A percentile compares a stretch with the other conserved stretches of the same genome.
These are phyloP conservation scores for Apiospora sp. DNA, from an alignment of 2,329 filamentous ascomycete species.

Conservation along the genomic window DNA sequence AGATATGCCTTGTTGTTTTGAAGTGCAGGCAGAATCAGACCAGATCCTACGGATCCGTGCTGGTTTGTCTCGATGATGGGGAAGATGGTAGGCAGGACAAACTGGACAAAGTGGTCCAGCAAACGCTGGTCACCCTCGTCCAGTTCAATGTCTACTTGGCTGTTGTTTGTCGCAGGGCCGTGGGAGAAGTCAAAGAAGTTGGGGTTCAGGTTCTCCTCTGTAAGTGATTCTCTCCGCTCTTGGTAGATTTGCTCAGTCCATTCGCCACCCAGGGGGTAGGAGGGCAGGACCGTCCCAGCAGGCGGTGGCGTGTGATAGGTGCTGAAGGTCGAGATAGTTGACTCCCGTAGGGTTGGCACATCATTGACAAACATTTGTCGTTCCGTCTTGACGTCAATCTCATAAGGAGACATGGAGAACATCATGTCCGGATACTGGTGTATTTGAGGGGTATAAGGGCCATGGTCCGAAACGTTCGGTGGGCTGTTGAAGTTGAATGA, in stretches of 20 bases:
- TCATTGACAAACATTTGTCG: conserved; percentile 93
- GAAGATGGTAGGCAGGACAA: conserved; percentile 88
- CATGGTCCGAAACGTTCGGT: conserved; percentile 61
- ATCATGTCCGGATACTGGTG: conserved; percentile 65
- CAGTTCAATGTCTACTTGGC: conserved; percentile 79
- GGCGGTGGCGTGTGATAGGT: conserved; percentile 85
- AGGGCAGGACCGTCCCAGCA: conserved; percentile 70
- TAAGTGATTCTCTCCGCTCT: conserved; percentile 72
- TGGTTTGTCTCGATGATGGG: conserved; percentile 92
- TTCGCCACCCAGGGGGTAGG: conserved; percentile 69
- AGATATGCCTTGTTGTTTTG: conserved; percentile 93
- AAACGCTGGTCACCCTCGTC: conserved; percentile 88
- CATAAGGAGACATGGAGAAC: conserved; percentile 76
- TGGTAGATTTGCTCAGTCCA: conserved; percentile 76
- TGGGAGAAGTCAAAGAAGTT: conserved; percentile 87
- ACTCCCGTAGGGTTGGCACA: conserved; percentile 83
- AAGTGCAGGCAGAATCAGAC: conserved; percentile 86
- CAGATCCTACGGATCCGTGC: conserved; percentile 79
- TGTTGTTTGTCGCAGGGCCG: conserved; percentile 66
- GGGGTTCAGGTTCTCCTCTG: conserved; percentile 72
- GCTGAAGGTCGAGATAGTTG: conserved; percentile 90
- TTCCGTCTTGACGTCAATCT: conserved; percentile 96
- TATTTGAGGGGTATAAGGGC: conserved; percentile 69
- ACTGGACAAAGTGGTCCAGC: conserved; percentile 89
- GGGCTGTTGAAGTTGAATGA: conserved; percentile 78